These are phyloP conservation scores for Keithomyces neogunnii DNA, from an alignment of 2,329 filamentous ascomycete species.

Conservation along the genomic window DNA sequence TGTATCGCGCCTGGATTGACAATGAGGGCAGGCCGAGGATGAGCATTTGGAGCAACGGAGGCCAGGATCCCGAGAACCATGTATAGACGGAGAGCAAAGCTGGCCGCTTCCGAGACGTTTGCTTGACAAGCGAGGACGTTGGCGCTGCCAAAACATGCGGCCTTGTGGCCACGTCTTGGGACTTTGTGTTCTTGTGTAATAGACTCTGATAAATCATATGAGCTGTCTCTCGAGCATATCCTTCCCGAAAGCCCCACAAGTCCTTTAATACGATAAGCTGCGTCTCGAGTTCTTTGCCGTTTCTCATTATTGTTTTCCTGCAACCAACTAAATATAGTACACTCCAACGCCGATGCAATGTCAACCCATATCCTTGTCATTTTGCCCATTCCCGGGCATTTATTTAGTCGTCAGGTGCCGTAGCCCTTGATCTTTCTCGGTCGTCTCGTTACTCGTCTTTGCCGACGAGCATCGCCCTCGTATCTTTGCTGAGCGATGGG, in stretches of 20 bases:
- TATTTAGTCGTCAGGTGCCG: neutral
- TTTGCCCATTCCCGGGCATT: slow-evolving; percentile 5
- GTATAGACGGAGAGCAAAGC: neutral
- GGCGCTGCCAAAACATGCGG: too few species aligned
- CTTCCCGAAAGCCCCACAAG: too few species aligned
- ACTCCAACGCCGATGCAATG: slow-evolving; percentile 26
- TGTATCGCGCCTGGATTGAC: slow-evolving; percentile 75
- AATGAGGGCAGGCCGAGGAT: slow-evolving; percentile 48
- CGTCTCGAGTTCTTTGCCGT: neutral
- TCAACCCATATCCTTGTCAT: slow-evolving; percentile 13
- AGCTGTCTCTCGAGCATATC: too few species aligned
- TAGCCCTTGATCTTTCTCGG: neutral
- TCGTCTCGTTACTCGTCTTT: neutral
- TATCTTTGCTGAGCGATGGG: neutral
- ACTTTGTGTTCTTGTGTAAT: too few species aligned
- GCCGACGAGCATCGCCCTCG: neutral
- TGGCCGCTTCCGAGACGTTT: neutral
- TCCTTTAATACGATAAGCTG: too few species aligned
- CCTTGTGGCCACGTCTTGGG: too few species aligned
- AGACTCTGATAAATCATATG: too few species aligned
- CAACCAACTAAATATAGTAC: slow-evolving; percentile 19
- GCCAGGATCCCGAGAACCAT: slow-evolving; percentile 11
- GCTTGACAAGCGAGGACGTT: neutral
- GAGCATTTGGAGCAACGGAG: slow-evolving; percentile 30
- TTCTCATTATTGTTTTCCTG: neutral